Conservation (phyloP, 2,329 filamentous ascomycete species). For the Calonectria ilicicola region DNA sequence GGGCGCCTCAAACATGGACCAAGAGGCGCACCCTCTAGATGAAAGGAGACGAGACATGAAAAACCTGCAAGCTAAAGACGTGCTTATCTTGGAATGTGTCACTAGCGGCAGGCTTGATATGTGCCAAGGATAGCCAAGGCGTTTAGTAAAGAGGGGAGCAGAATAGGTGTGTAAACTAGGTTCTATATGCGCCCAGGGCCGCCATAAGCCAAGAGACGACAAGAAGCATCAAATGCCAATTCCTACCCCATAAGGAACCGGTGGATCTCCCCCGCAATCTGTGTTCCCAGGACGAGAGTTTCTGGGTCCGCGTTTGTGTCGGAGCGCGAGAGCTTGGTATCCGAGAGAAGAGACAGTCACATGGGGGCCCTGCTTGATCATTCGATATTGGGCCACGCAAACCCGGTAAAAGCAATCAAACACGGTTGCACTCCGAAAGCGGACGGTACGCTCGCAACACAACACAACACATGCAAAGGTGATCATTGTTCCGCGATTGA, state of each 20-base stretch:
- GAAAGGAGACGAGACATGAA: slow-evolving; percentile 3
- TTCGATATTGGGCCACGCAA: slow-evolving; percentile 20
- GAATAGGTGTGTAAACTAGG: slow-evolving; percentile 28
- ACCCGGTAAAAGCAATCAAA: slow-evolving; percentile 21
- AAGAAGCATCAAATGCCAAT: neutral
- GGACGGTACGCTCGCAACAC: neutral
- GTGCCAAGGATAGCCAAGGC: slow-evolving; percentile 8
- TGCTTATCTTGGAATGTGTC: slow-evolving; percentile 23
- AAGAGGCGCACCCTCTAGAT: slow-evolving; percentile 15
- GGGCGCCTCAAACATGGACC: neutral
- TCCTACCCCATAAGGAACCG: slow-evolving; percentile 22
- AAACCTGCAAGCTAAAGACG: slow-evolving; percentile 24
- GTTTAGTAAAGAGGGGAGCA: slow-evolving; percentile 14
- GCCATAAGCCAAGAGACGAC: slow-evolving; percentile 22
- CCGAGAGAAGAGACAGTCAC: slow-evolving; percentile 6
- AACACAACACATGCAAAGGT: slow-evolving; percentile 19
- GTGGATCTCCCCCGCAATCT: slow-evolving; percentile 36
- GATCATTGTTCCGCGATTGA: slow-evolving; percentile 3
- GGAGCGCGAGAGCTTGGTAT: neutral
- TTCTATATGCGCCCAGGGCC: neutral
- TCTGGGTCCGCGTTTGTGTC: neutral
- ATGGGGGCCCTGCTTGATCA: slow-evolving; percentile 17
- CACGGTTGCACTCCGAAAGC: neutral
- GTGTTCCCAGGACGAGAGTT: slow-evolving; percentile 20
- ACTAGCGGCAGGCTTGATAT: slow-evolving; percentile 14